Evolutionary conservation across 2,329 filamentous ascomycete species (phyloP).

Genomic region (Aspergillus uvarum): DNA sequence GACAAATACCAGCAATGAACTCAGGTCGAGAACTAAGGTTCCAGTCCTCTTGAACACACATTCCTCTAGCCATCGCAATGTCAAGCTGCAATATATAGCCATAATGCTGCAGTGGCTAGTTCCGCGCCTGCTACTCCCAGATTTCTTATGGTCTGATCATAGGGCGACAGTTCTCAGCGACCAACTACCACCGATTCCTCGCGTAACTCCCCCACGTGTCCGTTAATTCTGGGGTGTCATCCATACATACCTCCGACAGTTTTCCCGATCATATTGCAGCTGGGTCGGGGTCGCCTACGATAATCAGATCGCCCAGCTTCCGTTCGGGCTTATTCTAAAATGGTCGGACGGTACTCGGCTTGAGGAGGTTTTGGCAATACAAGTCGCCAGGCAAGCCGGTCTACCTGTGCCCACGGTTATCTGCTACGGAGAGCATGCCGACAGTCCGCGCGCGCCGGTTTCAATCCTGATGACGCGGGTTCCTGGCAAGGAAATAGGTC

Average conservation of each 20-base stretch:
- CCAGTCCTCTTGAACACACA: neutral
- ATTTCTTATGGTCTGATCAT: slow-evolving; percentile 29
- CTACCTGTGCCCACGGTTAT: slow-evolving; percentile 38
- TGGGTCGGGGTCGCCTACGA: slow-evolving; percentile 29
- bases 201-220: slow-evolving; percentile 17
- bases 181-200: slow-evolving; percentile 25
- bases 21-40: neutral
- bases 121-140: slow-evolving; percentile 18
- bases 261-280: slow-evolving; percentile 34
- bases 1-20: neutral
- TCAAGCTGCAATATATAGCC: neutral
- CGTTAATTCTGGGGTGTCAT: slow-evolving; percentile 31
- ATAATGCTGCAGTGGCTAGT: neutral
- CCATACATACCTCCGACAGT: slow-evolving; percentile 28
- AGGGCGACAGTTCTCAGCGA: slow-evolving; percentile 17
- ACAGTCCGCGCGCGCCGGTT: slow-evolving; percentile 15
- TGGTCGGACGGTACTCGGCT: slow-evolving; percentile 38
- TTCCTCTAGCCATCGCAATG: neutral
- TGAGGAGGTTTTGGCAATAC: slow-evolving; percentile 38
- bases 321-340: slow-evolving; percentile 42
- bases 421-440: slow-evolving; percentile 33
- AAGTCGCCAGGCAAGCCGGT: slow-evolving; percentile 36
- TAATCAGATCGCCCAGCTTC: slow-evolving; percentile 33
- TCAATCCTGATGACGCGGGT: slow-evolving; percentile 47
- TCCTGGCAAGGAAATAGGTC: slow-evolving; percentile 24